Evolutionary conservation across 371 early-diverging fungal genomes (phyloP).

Genomic region (Phascolomyces articulosus): DNA sequence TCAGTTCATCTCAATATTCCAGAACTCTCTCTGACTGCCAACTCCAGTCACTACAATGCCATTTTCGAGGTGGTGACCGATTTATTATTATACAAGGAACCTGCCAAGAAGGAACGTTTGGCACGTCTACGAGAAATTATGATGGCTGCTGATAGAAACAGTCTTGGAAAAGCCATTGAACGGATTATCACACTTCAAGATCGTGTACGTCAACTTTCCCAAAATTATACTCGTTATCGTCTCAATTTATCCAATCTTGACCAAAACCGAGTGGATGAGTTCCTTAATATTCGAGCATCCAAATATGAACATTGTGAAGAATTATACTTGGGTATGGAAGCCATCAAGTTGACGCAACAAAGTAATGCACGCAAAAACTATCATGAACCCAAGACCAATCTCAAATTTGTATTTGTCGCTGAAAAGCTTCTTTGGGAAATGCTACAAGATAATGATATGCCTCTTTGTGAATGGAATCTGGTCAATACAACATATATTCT

Average conservation of each 20-base stretch:
- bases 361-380: conserved; percentile 31
- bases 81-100: conserved; percentile 83
- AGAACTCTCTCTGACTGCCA: conserved; percentile 65
- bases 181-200: conserved; percentile 72
- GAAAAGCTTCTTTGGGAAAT: conserved; percentile 63
- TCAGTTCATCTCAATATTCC: conserved; percentile 71
- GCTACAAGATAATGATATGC: conserved; percentile 43
- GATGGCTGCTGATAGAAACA: conserved; percentile 69
- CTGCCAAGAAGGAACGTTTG: conserved; percentile 70
- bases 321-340: conserved; percentile 73
- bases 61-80: conserved; percentile 76
- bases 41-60: conserved; percentile 75
- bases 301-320: conserved; percentile 56
- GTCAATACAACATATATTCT: conserved; percentile 50
- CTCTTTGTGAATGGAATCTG: conserved; percentile 65
- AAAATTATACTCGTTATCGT: conserved; percentile 37
- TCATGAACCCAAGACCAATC: conserved; percentile 34
- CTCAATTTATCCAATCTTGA: conserved; percentile 28
- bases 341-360: conserved; percentile 59
- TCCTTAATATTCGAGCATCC: conserved; percentile 27
- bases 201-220: conserved; percentile 50
- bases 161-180: conserved; percentile 55
- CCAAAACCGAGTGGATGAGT: conserved; percentile 33
- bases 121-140: conserved; percentile 76
- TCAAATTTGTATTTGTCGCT: conserved; percentile 45